Percentiles rank a stretch among this genome's conserved stretches.
Evolutionary conservation across 306 rosid species (phyloP).

Genomic region (Rosa multiflora): DNA sequence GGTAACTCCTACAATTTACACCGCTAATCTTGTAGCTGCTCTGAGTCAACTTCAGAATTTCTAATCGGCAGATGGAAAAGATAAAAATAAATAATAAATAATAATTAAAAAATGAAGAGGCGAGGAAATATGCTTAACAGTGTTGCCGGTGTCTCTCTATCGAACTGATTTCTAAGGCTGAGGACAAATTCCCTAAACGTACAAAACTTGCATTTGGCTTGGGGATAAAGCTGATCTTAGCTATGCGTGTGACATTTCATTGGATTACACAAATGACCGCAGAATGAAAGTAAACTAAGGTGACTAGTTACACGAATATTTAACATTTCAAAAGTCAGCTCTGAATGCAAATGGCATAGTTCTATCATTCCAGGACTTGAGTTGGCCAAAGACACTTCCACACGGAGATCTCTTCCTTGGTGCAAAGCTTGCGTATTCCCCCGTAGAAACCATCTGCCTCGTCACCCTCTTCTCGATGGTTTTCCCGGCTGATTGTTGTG

Average conservation of each 20-base stretch:
- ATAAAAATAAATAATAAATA: no score
- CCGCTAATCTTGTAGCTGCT: no score
- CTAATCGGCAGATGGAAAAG: no score
- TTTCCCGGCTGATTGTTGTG: conserved; percentile 52
- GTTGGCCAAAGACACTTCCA: conserved; percentile 89
- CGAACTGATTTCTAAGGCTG: not conserved
- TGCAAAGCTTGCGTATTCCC: conserved; percentile 73
- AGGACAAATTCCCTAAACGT: not conserved
- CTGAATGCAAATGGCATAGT: not conserved
- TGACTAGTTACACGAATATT: not conserved
- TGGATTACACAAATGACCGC: not conserved
- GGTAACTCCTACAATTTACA: no score
- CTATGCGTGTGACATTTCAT: not conserved
- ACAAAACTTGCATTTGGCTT: not conserved
- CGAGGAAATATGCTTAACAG: not conserved
- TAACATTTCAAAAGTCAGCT: not conserved
- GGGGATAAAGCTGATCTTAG: not conserved
- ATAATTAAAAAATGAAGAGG: not conserved
- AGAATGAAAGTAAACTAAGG: not conserved
- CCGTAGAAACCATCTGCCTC: conserved; percentile 91
- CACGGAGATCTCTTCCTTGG: conserved; percentile 45
- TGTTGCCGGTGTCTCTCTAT: not conserved
- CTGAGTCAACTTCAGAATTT: no score
- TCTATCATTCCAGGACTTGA: conserved; percentile 56
- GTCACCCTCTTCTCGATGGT: conserved; percentile 82